Conservation (phyloP, 1,284 basidiomycete genomes). For the Marasmius tenuissimus region DNA sequence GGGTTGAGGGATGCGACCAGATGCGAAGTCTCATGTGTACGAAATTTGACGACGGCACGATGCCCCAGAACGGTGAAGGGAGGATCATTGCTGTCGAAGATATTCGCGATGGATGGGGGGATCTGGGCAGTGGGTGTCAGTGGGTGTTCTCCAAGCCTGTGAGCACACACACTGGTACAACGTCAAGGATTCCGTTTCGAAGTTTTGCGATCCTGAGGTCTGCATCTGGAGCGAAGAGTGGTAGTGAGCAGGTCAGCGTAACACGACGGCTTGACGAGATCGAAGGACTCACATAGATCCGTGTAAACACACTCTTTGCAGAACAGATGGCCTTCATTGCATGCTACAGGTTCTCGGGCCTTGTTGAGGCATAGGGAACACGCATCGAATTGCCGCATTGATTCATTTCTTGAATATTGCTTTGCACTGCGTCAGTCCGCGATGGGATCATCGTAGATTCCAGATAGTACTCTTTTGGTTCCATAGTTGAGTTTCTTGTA, state of each 20-base stretch:
- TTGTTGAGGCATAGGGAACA: constrained; percentile 85
- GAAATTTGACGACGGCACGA: too few relatives aligned
- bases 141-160: too few relatives aligned
- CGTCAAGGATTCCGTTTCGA: too few relatives aligned
- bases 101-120: too few relatives aligned
- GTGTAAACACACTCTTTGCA: constrained; percentile 88
- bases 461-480: constrained; percentile 57
- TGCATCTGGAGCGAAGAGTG: too few relatives aligned
- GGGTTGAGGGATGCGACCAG: too few relatives aligned
- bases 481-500: constrained; percentile 83
- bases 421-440: constrained; percentile 23
- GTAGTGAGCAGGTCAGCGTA: constrained; percentile 27
- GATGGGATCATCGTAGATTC: constrained; percentile 5
- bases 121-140: too few relatives aligned
- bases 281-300: constrained; percentile 60
- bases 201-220: too few relatives aligned
- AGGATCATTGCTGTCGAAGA: too few relatives aligned
- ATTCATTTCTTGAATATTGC: constrained; percentile 88
- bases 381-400: constrained; percentile 85
- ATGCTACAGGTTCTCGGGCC: constrained; percentile 79
- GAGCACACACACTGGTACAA: too few relatives aligned
- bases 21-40: too few relatives aligned
- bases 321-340: constrained; percentile 83
- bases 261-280: constrained; percentile 2
- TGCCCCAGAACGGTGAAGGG: too few relatives aligned